Conservation (phyloP, 1,284 basidiomycete species). For the Melampsora americana region DNA sequence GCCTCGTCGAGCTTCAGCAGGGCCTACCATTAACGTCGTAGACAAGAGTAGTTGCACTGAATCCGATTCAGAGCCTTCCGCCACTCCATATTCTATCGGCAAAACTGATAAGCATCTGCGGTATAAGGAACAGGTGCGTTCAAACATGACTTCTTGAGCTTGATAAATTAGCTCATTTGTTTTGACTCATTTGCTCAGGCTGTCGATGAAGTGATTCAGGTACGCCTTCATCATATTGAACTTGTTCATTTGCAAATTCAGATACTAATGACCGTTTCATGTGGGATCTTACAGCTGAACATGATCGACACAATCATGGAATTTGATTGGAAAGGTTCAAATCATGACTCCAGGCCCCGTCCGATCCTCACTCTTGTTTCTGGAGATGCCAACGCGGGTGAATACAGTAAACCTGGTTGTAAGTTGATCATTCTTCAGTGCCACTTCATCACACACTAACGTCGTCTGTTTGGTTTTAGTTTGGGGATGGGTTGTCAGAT, state of each 20-base stretch:
- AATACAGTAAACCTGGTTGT: slow-evolving; percentile 9
- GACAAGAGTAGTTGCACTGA: background rate
- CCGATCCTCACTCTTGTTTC: background rate
- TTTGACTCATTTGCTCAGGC: background rate
- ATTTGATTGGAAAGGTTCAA: background rate
- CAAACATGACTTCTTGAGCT: no score
- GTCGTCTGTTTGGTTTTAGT: background rate
- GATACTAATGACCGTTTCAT: background rate
- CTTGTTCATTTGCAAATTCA: background rate
- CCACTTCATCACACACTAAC: background rate
- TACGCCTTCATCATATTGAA: background rate
- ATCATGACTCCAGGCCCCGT: background rate
- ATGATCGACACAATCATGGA: slow-evolving; percentile 6
- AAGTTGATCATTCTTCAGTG: background rate
- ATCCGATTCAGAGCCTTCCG: background rate
- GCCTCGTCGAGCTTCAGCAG: background rate
- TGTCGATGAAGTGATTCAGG: slow-evolving; percentile 15
- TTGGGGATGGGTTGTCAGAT: slow-evolving; percentile 6
- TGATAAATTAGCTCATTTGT: background rate
- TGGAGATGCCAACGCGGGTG: slow-evolving; percentile 1
- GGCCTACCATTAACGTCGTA: background rate
- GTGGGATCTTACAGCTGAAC: background rate
- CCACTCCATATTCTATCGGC: no score
- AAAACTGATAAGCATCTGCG: background rate
- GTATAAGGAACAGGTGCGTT: slow-evolving; percentile 3